Evolutionary conservation across 2,329 filamentous ascomycete genomes (phyloP), one percentile per base, ranked within the genome.

Genomic region (Claviceps lovelessii): DNA sequence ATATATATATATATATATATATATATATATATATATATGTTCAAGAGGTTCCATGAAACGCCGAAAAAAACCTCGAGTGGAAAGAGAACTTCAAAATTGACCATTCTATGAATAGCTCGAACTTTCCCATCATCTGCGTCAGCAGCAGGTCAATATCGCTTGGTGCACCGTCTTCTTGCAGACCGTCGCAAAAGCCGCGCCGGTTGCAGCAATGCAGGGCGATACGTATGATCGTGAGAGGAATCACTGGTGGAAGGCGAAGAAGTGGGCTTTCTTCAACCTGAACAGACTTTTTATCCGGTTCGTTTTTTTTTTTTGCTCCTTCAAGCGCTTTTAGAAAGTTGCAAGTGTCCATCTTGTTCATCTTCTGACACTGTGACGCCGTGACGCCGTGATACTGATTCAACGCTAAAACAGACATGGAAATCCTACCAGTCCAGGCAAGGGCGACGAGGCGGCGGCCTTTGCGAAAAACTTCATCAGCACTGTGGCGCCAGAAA

Each of bases 211-310:
- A 41, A 84, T 97, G 79, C 89, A 94, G 57, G 88, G 88, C 57
- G 88, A 84, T 56, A 73, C 85, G 53, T 83, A 88, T 56, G 91
- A 97, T 66, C 83, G 93, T 56, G 93, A 97, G 71, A 81, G 85
- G 64, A 90, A 95, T 67, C 90, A 96, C 70, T 98, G 93, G 91
- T 98, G 91, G 91, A 98, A 97, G 76, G 88, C 90, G 59, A 97
- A 97, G 83, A 98, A 98, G 72, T 97, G 93, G 93, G 87, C 91
- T 15, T 98, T 96, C 71, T 95, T 93, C 65, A 97, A 97, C 70
- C 73, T 98, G 62, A 98, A 98, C 73, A 82, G 93, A 58, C 80
- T 98, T 19, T 98, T 93, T 23, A 23, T 23, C 23, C 23, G 23
- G 23, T 23, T 23, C 3, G 23, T 66, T 90, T 97, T 62, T 81